phyloP scores from a whole-genome alignment of 1,284 basidiomycete genomes.

The Lentinus polychrous region DNA sequence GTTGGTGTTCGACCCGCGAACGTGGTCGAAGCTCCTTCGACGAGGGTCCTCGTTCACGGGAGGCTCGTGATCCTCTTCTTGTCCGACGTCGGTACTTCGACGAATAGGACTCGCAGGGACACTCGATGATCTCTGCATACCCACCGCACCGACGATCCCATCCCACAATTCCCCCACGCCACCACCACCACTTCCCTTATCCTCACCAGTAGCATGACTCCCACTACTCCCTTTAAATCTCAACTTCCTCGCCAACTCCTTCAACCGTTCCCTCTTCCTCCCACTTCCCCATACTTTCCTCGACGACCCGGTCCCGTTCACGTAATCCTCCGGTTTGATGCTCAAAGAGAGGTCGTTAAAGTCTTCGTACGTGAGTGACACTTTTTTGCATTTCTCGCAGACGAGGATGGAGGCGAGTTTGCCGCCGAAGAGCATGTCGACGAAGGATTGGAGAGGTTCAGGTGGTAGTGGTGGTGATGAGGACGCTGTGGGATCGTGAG shows the following conservation, averaged over 20 bases:
- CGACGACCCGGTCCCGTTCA: constrained; percentile 22
- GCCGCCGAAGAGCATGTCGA: constrained; percentile 88
- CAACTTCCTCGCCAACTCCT: constrained; percentile 62
- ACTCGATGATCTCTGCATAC: constrained; percentile 22
- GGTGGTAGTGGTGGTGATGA: neutral
- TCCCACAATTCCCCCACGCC: constrained; percentile 5
- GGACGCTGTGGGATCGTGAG: constrained; percentile 2
- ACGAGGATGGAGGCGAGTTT: constrained; percentile 85
- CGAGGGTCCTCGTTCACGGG: constrained; percentile 21
- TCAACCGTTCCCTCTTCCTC: constrained; percentile 67
- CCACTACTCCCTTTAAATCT: constrained; percentile 24
- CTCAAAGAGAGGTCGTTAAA: constrained; percentile 90
- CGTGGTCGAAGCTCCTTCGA: constrained; percentile 22
- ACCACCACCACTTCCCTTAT: neutral
- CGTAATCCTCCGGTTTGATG: constrained; percentile 76
- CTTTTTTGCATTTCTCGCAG: constrained; percentile 87
- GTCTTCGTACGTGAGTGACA: constrained; percentile 89
- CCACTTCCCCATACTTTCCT: constrained; percentile 11
- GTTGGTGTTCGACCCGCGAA: constrained; percentile 8
- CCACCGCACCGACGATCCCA: constrained; percentile 8
- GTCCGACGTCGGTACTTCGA: constrained; percentile 17
- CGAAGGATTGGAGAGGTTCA: constrained; percentile 61
- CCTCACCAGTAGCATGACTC: neutral
- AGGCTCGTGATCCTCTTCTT: constrained; percentile 19
- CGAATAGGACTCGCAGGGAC: constrained; percentile 27